These are phyloP conservation scores for Aphanomyces stellatus DNA, from an alignment of 352 stramenopile genomes.

Conservation along the genomic window DNA sequence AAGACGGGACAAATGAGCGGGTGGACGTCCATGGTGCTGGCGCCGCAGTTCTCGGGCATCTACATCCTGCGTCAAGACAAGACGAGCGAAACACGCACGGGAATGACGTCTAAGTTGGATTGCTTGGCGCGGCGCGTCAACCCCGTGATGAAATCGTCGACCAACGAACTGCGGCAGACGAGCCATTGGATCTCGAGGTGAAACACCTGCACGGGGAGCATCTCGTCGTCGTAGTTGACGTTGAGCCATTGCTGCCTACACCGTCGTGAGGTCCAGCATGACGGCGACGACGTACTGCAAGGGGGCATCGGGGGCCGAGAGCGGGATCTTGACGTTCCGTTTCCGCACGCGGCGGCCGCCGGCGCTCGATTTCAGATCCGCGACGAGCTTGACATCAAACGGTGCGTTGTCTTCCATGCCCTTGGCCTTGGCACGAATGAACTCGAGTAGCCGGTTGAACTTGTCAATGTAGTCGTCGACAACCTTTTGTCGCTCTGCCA, in stretches of 20 bases:
- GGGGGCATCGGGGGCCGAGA: constrained; percentile 51
- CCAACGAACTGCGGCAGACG: constrained; percentile 68
- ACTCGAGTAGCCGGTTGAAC: constrained; percentile 17
- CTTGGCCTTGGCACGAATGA: constrained; percentile 15
- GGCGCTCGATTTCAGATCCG: neutral
- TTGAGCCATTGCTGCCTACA: constrained; percentile 78
- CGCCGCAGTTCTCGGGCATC: constrained; percentile 58
- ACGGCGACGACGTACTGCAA: constrained; percentile 13
- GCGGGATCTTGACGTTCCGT: constrained; percentile 59
- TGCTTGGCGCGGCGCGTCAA: constrained; percentile 65
- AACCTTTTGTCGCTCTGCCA: neutral
- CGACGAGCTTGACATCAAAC: neutral
- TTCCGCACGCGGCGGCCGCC: constrained; percentile 41
- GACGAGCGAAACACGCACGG: constrained; percentile 24
- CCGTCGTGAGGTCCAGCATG: neutral
- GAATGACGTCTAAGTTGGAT: constrained; percentile 57
- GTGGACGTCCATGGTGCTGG: constrained; percentile 69
- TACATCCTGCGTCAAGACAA: neutral
- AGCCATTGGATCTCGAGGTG: constrained; percentile 83
- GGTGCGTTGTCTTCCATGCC: neutral
- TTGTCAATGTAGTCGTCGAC: constrained; percentile 11
- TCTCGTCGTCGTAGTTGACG: constrained; percentile 61
- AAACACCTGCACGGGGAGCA: constrained; percentile 58
- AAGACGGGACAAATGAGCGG: constrained; percentile 70
- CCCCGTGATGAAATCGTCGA: constrained; percentile 71